Base-by-base conservation (phyloP, 192 early-diverging fungal genomes). In the Fimicolochytrium jonesii region DNA sequence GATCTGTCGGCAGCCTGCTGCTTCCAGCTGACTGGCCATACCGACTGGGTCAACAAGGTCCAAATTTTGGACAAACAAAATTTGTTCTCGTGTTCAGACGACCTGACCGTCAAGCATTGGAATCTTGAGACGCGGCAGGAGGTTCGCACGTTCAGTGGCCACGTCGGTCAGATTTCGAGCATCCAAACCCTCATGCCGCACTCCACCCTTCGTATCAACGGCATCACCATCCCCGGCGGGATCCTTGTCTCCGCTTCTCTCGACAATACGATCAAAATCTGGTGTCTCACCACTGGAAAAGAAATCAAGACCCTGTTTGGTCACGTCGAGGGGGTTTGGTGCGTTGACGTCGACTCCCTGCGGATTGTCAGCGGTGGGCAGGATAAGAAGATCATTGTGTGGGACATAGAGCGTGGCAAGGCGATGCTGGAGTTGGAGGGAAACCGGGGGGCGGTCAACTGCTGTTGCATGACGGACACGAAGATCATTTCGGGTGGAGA, bases 31-130 rank as follows among this genome's bases (percentile, higher is more conserved):
- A 79, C 71, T 15, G 96, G 93, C 0, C 94, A 99, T 53, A 74
- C 82, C 0, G 92, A 95, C 68, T 88, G 90, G 87, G 91, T 97
- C 45, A 98, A 98, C 71, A 77, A 86, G 37, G 92, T 98, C 32
- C 85, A 86, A 30, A 79, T 98, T 32, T 83, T 76, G 53, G 60
- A 72, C 20, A 67, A 71, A n/a, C 50, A 52, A 18, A 56, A 59
- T 25, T 50, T 81, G 52, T 90, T 97, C 9, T 92, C 91, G 0
- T 91, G 89, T 37, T 92, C 91, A 9, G 94, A 97, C 71, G 97
- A 99, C 54, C 79, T 78, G 42, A 91, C 89, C 2, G 87, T 71
- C n/a, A 50, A 56, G 26, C 37, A 72, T 18, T 80, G 71, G 74
- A 88, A 99, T 61, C 77, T 97, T 17, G 78, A 75, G 10, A 78